phyloP scores from a whole-genome alignment of 768 basidiomycete species.

The Scleroderma citrinum region DNA sequence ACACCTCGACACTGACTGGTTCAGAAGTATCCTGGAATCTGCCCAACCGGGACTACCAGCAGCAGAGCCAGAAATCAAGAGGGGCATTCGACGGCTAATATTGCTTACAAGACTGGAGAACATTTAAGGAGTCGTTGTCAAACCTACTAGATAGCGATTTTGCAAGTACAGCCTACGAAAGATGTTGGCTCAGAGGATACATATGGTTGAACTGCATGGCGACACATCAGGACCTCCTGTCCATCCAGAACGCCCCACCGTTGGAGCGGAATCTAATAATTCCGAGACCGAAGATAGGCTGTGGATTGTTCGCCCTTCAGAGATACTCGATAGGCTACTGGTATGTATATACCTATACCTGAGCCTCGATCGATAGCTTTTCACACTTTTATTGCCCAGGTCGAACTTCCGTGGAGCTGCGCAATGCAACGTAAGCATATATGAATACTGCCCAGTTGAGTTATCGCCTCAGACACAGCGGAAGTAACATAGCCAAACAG shows the following conservation, averaged over 20 bases:
- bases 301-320: too few species aligned
- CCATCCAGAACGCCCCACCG: conserved; percentile 19
- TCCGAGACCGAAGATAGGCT: too few species aligned
- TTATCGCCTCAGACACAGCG: too few species aligned
- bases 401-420: too few species aligned
- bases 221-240: conserved; percentile 44
- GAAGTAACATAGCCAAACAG: too few species aligned
- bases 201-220: conserved; percentile 70
- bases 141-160: conserved; percentile 52
- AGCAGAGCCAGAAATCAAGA: conserved; percentile 36
- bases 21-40: conserved; percentile 47
- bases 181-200: conserved; percentile 59
- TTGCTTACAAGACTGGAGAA: conserved; percentile 53
- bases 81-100: conserved; percentile 42
- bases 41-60: conserved; percentile 25
- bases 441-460: too few species aligned
- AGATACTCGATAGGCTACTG: too few species aligned
- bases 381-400: too few species aligned
- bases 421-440: too few species aligned
- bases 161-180: conserved; percentile 40
- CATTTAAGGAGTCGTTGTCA: conserved; percentile 56
- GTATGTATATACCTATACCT: too few species aligned
- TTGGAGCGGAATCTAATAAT: conserved; percentile 19
- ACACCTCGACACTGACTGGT: conserved; percentile 36
- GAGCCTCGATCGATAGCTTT: too few species aligned